Conservation (phyloP, 768 basidiomycete genomes). For the Daedaleopsis nitida region DNA sequence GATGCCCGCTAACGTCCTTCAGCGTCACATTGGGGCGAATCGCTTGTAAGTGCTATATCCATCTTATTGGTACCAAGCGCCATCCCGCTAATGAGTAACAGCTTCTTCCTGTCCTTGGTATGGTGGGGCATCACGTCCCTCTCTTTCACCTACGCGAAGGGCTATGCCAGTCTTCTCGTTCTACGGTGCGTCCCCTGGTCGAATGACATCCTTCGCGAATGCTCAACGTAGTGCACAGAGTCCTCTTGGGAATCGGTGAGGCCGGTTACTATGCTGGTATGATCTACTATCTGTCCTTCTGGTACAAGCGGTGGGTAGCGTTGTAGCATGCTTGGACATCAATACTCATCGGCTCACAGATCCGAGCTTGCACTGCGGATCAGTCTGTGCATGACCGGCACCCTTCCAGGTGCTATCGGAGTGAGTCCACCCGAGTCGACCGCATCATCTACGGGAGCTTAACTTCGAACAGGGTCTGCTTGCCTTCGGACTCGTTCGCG, state of each 20-base stretch:
- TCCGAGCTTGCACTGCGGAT: slow-evolving; percentile 53
- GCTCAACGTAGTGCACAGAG: slow-evolving; percentile 33
- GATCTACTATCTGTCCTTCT: slow-evolving; percentile 64
- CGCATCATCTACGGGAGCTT: neutral
- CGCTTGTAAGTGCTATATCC: slow-evolving; percentile 44
- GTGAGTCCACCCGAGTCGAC: slow-evolving; percentile 28
- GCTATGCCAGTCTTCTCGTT: slow-evolving; percentile 49
- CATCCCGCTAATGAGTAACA: slow-evolving; percentile 19
- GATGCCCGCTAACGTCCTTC: slow-evolving; percentile 61
- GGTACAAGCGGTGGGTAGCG: slow-evolving; percentile 40
- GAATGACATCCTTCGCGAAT: neutral
- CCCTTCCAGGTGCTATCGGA: slow-evolving; percentile 56
- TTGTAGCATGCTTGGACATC: neutral
- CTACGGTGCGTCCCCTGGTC: slow-evolving; percentile 39
- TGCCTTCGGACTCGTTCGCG: slow-evolving; percentile 58
- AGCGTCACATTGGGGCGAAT: slow-evolving; percentile 59
- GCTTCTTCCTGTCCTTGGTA: slow-evolving; percentile 55
- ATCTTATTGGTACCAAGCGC: too few species aligned
- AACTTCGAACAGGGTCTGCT: slow-evolving; percentile 45
- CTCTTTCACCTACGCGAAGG: slow-evolving; percentile 56
- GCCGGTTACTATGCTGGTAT: slow-evolving; percentile 62
- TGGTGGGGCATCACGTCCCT: slow-evolving; percentile 58
- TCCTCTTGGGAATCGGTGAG: slow-evolving; percentile 61
- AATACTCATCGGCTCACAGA: neutral
- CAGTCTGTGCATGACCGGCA: slow-evolving; percentile 61